These are phyloP conservation scores for Globisporangium mamillatum DNA, from an alignment of 352 stramenopile genomes.

Conservation along the genomic window DNA sequence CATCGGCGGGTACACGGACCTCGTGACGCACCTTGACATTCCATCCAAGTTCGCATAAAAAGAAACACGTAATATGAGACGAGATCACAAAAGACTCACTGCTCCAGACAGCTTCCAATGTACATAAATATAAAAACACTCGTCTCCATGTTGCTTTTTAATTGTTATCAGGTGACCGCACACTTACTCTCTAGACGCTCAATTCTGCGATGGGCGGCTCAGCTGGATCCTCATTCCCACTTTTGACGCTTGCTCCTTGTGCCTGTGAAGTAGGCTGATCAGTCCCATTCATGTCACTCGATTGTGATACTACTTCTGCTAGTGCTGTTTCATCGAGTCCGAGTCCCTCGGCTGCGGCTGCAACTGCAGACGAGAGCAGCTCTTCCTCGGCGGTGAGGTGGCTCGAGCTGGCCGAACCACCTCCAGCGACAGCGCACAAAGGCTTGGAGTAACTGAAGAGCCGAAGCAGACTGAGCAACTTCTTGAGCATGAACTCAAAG, in stretches of 20 bases:
- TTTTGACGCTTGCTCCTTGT: background rate
- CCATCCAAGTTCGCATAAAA: conserved; percentile 51
- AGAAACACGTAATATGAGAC: background rate
- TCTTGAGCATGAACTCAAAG: conserved; percentile 74
- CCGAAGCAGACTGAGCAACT: conserved; percentile 64
- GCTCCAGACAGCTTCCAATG: background rate
- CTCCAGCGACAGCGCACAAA: conserved; percentile 10
- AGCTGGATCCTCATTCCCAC: background rate
- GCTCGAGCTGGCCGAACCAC: background rate
- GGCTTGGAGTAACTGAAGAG: conserved; percentile 76
- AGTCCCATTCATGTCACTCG: background rate
- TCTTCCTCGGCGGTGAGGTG: conserved; percentile 1
- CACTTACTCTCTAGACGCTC: background rate
- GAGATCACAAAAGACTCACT: background rate
- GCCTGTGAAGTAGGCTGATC: background rate
- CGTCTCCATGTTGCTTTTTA: background rate
- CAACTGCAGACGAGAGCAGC: background rate
- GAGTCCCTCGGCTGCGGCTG: background rate
- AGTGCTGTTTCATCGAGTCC: background rate
- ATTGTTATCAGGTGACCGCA: background rate
- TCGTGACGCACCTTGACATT: conserved; percentile 60
- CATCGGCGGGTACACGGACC: conserved; percentile 76
- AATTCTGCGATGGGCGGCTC: background rate
- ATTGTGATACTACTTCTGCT: background rate
- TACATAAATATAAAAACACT: conserved; percentile 3